These are phyloP conservation scores for Cryphonectria naterciae DNA, from an alignment of 2,329 filamentous ascomycete genomes.

Conservation along the genomic window DNA sequence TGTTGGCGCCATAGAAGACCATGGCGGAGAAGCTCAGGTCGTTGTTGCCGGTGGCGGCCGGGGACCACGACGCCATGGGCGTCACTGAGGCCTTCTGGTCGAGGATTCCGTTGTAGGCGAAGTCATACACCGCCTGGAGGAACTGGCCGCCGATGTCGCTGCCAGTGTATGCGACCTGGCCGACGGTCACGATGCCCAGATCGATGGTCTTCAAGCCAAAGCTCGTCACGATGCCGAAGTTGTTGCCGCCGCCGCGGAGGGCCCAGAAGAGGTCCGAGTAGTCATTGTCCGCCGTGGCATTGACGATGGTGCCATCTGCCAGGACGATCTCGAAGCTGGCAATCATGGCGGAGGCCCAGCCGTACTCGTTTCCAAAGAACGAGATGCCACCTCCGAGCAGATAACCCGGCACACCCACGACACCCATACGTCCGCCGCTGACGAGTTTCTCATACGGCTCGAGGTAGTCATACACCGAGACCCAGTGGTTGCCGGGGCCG, in stretches of 20 bases:
- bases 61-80: slow-evolving; percentile 5
- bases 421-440: slow-evolving; percentile 36
- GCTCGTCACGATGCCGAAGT: slow-evolving; percentile 40
- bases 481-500: slow-evolving; percentile 39
- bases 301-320: slow-evolving; percentile 35
- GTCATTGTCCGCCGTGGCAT: slow-evolving; percentile 33
- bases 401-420: slow-evolving; percentile 38
- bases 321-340: slow-evolving; percentile 31
- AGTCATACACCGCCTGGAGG: slow-evolving; percentile 21
- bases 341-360: slow-evolving; percentile 16
- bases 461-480: slow-evolving; percentile 37
- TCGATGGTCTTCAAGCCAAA: slow-evolving; percentile 35
- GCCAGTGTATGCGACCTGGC: slow-evolving; percentile 13
- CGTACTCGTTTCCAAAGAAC: slow-evolving; percentile 39
- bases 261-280: slow-evolving; percentile 38
- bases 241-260: slow-evolving; percentile 35
- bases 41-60: not conserved
- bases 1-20: slow-evolving; percentile 14
- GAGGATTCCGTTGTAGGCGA: slow-evolving; percentile 20
- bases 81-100: slow-evolving; percentile 20
- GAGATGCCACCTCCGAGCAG: slow-evolving; percentile 40
- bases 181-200: slow-evolving; percentile 1
- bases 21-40: slow-evolving; percentile 1
- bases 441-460: slow-evolving; percentile 33
- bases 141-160: slow-evolving; percentile 12